Evolutionary conservation across 2,329 filamentous ascomycete species (phyloP), one percentile per base, ranked within the genome.

Genomic region (Endoconidiophora laricicola): DNA sequence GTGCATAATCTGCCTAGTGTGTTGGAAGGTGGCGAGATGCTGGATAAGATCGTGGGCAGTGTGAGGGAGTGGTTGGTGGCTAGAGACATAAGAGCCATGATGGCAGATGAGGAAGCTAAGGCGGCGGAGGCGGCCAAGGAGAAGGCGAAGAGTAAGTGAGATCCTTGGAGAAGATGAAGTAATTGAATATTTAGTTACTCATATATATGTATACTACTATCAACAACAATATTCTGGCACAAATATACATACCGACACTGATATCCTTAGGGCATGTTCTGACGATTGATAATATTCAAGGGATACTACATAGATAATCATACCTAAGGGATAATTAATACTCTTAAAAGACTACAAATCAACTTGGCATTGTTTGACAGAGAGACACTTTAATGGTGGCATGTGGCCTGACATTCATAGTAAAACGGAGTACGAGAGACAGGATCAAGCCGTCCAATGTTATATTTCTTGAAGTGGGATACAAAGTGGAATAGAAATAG

Each of bases 1-100:
- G 73, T 87, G 12, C 79, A 90, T 61, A 85, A 88, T 60, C 66
- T 95, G 54, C 79, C 85, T 46, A 76, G 83, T 59, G 81, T 94
- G n/a, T 70, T 94, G 49, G 75, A 73, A 44, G 88, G 88, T 10
- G 78, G 74, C 1, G 72, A 83, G 52, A 76, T 72, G 9, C 68
- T 95, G 41, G 82, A 85, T 44, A 75, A 69, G 48, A 68, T 94
- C 55, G 86, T 95, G 73, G 75, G 81, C 16, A 86, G 83, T 56
- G 84, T 90, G 10, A 74, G 73, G 56, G 72, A 72, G 41, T 94
- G 86, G 85, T 70, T 91, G 56, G 72, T 79, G 41, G 78, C 81
- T 54, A 73, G 73, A 56, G 88, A 94, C 55, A 77, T 94, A 37
- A 73, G 84, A 60, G 73, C 72, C 4, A 65, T 94, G 56, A 69